Base-by-base conservation (phyloP, 2,329 filamentous ascomycete species). In the Hysterium pulicare region DNA sequence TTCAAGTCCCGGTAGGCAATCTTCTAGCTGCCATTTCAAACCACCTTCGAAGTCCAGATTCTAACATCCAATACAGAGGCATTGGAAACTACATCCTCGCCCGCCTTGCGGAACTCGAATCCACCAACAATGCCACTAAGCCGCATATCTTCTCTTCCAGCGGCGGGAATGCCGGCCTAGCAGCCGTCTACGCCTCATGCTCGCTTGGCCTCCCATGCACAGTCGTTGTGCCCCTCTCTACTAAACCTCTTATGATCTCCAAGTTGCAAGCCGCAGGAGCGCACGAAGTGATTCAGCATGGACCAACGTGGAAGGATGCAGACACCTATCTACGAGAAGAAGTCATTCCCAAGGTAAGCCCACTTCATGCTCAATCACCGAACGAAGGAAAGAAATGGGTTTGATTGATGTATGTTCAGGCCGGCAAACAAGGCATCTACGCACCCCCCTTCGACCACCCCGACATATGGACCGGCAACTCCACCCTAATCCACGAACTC, bases 151-250 rank as follows among this genome's bases (percentile, higher is more conserved):
- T 87, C 71, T 85, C 79, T 58, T 86, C 84, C 10, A 87, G 82
- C 2, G 88, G 87, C 45, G 89, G 89, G 44, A 95, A 95, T 60
- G 89, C 89, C 2, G 89, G 89, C 1, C 79, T 95, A 3, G 89
- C 88, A 1, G 88, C 86, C 56, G 86, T 87, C 13, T 83, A 81
- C 36, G 85, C 88, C 1, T 85, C 87, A 10, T 71, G 73, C 19
- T 73, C 78, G 2, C 75, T 93, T 5, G 69, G 74, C 5, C 76
- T 79, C 28, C 82, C 80, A 1, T 83, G 81, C 61, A 91, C 87
- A 4, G 84, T 95, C 47, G 85, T 89, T 22, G 80, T 93, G 1
- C 86, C 89, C 0, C 61, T 72, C 7, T 73, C 71, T 5, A 87
- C 86, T 0, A 81, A 83, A 23, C 71, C 78, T 1, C 66, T 83